Base-by-base conservation (phyloP, 2,329 filamentous ascomycete genomes). In the Trichoderma endophyticum region DNA sequence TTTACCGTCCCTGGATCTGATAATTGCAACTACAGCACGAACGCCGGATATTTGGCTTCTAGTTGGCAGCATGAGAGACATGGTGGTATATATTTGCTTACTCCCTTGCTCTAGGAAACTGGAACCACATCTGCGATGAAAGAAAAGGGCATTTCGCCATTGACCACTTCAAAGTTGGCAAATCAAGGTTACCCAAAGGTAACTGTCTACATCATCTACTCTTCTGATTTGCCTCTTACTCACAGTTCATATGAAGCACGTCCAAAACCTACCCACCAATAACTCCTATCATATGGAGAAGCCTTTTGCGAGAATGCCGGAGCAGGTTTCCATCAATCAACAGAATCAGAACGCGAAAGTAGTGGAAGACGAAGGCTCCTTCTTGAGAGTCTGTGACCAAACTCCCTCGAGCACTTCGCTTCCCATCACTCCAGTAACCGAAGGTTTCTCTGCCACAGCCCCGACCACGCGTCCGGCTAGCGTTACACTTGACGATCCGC, bases 231-330 rank as follows among this genome's bases (percentile, higher is more conserved):
- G 15, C 4, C 48, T 71, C 34, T 34, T 34, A 76, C 82, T 75
- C 43, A 75, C 54, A 36, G 7, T 36, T n/a, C 34, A 84, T 81
- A 81, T 83, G 76, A 84, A 88, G 82, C 79, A 83, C 65, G 84
- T 78, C 73, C 84, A 86, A 75, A 85, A 87, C 39, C 59, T 77
- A 4, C 76, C 77, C 6, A 73, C 79, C 12, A 74, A 78, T 61
- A 85, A 86, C 54, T 74, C 81, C 34, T 87, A 85, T 70, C 85
- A 86, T 9, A 89, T 95, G 85, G 93, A 96, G 77, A 90, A 90
- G 73, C 88, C 94, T 66, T 84, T 94, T 74, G 89, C 91, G 71
- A 92, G 91, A 78, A 86, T 95, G 62, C 89, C 89, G n/a, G 90
- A 94, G 79, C 91, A 94, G 77, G 83, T 84, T 57, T 79, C 85